Evolutionary conservation across 495 filamentous ascomycete genomes (phyloP), one percentile per base, ranked within the genome.

Genomic region (Podospora appendiculata): DNA sequence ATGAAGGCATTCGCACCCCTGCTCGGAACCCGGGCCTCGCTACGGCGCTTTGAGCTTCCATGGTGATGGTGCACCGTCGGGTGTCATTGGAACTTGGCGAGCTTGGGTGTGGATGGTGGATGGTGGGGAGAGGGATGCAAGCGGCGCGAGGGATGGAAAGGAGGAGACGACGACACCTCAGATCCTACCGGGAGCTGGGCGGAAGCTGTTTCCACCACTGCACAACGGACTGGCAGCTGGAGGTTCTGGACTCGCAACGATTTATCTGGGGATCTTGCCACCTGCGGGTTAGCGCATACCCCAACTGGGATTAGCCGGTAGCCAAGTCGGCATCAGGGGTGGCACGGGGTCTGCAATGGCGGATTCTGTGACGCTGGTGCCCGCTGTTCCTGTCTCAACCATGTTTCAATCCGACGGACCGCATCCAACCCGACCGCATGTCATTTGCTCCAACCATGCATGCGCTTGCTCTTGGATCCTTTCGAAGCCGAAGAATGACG

Each of bases 321-420:
- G 25, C 25, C 5, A 2, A 2, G 25, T 25, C 25, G 5, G 25
- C 41, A 3, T 8, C 41, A 14, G 41, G 40, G 41, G 13, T 25
- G 11, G 44, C 51, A 55, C 46, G 46, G 57, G 54, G 18, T 35
- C 53, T 19, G 34, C 48, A 36, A 18, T 32, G 50, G 48, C 45
- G 55, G 19, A 55, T 25, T 57, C 56, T 64, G 58, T 45, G 57
- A 67, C 64, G 57, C 41, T 62, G 57, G 61, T 61, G 59, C 51
- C 47, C 56, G 45, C 54, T 34, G 49, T 61, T 54, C 57, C 48
- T 53, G 64, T 67, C 64, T 64, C 64, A 67, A 53, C 6, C 49
- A 42, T 52, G 64, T 67, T 67, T 67, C 64, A 67, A 64, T 64
- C 50, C 25, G 45, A 58, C 61, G 64, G 64, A 64, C 57, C 52